Percentiles rank a stretch among this genome's conserved stretches.
Evolutionary conservation across 2,329 filamentous ascomycete species (phyloP).

Genomic region (Pyrenophora teres): DNA sequence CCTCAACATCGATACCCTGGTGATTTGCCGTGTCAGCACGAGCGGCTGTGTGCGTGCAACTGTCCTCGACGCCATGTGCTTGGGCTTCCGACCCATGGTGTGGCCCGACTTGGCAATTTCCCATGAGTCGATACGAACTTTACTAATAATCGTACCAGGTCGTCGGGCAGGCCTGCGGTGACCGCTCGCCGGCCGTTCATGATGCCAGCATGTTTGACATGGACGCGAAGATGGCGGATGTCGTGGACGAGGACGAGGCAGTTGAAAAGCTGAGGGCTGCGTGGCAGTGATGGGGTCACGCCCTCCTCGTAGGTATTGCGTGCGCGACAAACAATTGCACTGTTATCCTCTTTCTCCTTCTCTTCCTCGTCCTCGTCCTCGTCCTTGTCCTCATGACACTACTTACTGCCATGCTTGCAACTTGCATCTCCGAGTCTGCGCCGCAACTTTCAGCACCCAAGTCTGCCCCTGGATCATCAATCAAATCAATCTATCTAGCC

Average conservation of each 20-base stretch:
- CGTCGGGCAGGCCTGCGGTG: conserved; percentile 54
- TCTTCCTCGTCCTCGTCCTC: no score
- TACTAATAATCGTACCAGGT: conserved; percentile 35
- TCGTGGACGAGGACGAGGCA: conserved; percentile 51
- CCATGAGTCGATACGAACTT: conserved; percentile 9
- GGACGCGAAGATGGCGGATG: conserved; percentile 55
- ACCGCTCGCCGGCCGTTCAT: conserved; percentile 52
- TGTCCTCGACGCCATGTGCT: conserved; percentile 53
- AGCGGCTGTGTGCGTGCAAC: conserved; percentile 54
- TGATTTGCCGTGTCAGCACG: conserved; percentile 56
- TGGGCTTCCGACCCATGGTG: conserved; percentile 54
- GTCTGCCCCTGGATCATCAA: no score
- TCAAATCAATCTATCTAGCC: no score
- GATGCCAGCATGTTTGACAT: conserved; percentile 54
- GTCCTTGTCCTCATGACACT: no score
- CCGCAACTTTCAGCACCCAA: no score
- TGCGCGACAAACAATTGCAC: no score
- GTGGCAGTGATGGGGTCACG: conserved; percentile 31
- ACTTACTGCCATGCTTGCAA: no score
- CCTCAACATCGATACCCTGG: conserved; percentile 50
- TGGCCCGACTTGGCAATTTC: conserved; percentile 18
- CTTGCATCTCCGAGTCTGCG: no score
- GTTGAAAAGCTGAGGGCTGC: conserved; percentile 46
- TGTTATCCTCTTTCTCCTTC: no score
- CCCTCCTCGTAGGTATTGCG: neutral